phyloP scores from a whole-genome alignment of 306 rosid genomes.

The Begonia masoniana region DNA sequence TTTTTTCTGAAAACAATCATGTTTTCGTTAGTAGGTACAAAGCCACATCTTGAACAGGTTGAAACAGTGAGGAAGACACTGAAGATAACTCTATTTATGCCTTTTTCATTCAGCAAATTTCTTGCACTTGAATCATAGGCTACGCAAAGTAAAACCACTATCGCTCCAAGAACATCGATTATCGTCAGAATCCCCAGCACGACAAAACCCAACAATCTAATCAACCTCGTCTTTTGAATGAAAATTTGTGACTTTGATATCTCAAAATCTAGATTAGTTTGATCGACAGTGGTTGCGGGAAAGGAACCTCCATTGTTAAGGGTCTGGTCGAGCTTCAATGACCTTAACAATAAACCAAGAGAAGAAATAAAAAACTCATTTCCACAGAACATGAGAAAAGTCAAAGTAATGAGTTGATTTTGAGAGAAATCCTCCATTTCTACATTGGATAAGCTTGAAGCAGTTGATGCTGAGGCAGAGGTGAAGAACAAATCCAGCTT shows the following conservation, averaged over 20 bases:
- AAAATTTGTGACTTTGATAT: neutral
- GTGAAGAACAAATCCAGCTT: constrained; percentile 42
- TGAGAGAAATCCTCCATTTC: constrained; percentile 60
- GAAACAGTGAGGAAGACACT: constrained; percentile 42
- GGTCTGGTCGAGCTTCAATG: neutral
- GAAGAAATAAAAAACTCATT: constrained; percentile 60
- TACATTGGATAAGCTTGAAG: constrained; percentile 55
- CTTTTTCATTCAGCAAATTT: neutral
- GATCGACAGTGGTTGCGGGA: neutral
- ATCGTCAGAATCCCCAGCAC: neutral
- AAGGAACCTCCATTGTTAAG: neutral
- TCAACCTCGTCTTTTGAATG: neutral
- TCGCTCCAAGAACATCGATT: neutral
- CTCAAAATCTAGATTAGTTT: neutral
- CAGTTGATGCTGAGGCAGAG: constrained; percentile 56
- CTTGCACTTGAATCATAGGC: neutral
- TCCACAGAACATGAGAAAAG: constrained; percentile 45
- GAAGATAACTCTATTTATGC: constrained; percentile 23
- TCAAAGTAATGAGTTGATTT: constrained; percentile 33
- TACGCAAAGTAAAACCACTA: neutral
- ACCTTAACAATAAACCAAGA: constrained; percentile 24
- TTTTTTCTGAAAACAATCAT: constrained; percentile 53
- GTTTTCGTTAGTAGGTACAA: constrained; percentile 67
- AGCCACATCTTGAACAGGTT: constrained; percentile 52
- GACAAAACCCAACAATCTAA: neutral